Percentiles rank a stretch among this genome's conserved stretches.
phyloP scores from a whole-genome alignment of 768 basidiomycete species.

The Tulasnella sp. region DNA sequence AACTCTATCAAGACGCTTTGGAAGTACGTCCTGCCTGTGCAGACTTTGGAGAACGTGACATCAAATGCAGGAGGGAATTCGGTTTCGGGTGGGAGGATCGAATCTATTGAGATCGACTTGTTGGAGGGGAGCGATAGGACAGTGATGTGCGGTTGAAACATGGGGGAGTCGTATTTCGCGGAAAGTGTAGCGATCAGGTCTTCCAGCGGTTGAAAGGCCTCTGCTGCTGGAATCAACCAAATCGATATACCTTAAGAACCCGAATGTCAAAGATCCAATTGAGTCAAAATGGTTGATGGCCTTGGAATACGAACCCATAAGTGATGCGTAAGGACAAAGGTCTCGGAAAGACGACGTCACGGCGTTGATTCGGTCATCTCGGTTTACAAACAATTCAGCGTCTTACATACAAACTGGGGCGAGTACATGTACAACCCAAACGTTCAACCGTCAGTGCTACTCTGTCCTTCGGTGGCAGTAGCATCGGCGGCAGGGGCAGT shows the following conservation, averaged over 20 bases:
- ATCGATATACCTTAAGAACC: no score
- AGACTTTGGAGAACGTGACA: slow-evolving; percentile 13
- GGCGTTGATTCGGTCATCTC: neutral
- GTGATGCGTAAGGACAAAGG: slow-evolving; percentile 19
- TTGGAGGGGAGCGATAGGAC: slow-evolving; percentile 13
- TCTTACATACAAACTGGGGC: neutral
- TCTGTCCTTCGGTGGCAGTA: neutral
- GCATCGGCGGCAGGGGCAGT: neutral
- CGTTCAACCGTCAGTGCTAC: slow-evolving; percentile 3
- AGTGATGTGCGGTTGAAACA: slow-evolving; percentile 18
- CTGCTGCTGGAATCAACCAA: slow-evolving; percentile 9
- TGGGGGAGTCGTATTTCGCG: slow-evolving; percentile 9
- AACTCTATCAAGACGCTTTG: slow-evolving; percentile 16
- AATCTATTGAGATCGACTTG: neutral
- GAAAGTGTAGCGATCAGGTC: slow-evolving; percentile 2
- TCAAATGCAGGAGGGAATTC: slow-evolving; percentile 5
- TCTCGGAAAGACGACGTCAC: neutral
- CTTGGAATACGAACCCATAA: no score
- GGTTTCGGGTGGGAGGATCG: neutral
- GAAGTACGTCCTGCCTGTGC: slow-evolving; percentile 15
- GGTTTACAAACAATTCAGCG: neutral
- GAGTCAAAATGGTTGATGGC: no score
- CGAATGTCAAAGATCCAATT: no score
- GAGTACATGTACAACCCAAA: slow-evolving; percentile 16
- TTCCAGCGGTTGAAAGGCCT: neutral